phyloP scores from a whole-genome alignment of 495 filamentous ascomycete species.

The Podospora appendiculata region DNA sequence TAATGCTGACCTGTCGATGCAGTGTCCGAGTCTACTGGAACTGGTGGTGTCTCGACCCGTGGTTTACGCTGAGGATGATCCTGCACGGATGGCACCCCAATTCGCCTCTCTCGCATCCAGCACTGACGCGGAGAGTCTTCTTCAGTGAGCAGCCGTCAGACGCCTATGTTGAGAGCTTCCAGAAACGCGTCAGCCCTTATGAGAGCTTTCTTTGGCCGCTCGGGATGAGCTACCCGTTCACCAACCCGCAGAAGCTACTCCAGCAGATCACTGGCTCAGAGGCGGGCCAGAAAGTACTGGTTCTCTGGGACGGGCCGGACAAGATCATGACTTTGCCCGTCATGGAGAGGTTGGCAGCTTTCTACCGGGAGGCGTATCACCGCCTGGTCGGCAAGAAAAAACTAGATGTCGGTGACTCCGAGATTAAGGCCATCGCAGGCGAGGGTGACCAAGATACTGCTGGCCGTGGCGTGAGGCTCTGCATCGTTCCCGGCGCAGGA shows the following conservation, averaged over 20 bases:
- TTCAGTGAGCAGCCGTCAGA: constrained; percentile 27
- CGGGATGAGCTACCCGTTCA: constrained; percentile 33
- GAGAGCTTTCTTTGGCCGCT: constrained; percentile 40
- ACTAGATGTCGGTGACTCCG: constrained; percentile 65
- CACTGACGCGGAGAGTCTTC: constrained; percentile 32
- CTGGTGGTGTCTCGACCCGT: constrained; percentile 36
- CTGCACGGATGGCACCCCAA: constrained; percentile 37
- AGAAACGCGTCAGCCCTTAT: constrained; percentile 27
- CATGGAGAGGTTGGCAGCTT: constrained; percentile 30
- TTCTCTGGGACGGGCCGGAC: constrained; percentile 31
- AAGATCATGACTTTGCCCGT: constrained; percentile 17
- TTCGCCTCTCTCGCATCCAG: constrained; percentile 38
- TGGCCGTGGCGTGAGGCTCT: constrained; percentile 24
- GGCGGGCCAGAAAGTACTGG: constrained; percentile 20
- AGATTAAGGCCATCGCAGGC: constrained; percentile 25
- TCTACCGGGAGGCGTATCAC: constrained; percentile 30
- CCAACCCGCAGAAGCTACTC: constrained; percentile 25
- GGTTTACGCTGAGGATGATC: constrained; percentile 33
- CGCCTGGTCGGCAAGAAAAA: constrained; percentile 71
- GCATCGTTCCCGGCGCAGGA: constrained; percentile 25
- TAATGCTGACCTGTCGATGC: background rate
- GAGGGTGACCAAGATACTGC: constrained; percentile 11
- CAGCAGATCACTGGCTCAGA: constrained; percentile 15
- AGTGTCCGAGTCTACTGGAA: constrained; percentile 33
- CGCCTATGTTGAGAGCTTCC: constrained; percentile 23